A percentile compares a stretch with the other conserved stretches of the same genome.
Conservation (phyloP, 805 yeast species). For the Millerago galiae region DNA sequence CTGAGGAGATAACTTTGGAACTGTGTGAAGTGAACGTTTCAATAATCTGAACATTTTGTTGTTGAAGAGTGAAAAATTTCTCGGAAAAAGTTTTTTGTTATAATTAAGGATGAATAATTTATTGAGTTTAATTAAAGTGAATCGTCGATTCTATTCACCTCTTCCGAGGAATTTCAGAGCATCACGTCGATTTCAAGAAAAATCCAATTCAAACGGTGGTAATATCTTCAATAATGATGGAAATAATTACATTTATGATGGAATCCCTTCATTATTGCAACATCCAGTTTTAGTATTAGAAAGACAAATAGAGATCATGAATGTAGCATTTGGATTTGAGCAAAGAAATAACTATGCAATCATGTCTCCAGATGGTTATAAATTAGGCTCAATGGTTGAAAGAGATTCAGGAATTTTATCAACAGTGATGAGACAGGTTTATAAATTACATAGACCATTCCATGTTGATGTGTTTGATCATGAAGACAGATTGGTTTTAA, state of each 20-base stretch:
- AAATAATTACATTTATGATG: neutral
- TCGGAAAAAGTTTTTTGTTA: too few species aligned
- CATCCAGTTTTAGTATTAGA: conserved; percentile 87
- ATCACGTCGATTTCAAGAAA: neutral
- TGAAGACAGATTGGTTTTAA: conserved; percentile 51
- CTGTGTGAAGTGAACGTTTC: conserved; percentile 44
- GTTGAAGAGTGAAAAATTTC: neutral
- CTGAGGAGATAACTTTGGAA: conserved; percentile 43
- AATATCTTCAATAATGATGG: neutral
- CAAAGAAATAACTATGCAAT: conserved; percentile 80
- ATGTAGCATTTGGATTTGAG: conserved; percentile 81
- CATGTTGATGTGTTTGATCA: conserved; percentile 64
- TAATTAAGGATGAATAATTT: too few species aligned
- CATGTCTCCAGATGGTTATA: conserved; percentile 66
- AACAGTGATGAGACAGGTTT: conserved; percentile 74
- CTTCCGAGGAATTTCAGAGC: neutral
- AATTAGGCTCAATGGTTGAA: conserved; percentile 77
- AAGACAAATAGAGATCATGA: conserved; percentile 83
- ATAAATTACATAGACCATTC: conserved; percentile 82
- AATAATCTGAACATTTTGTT: conserved; percentile 3
- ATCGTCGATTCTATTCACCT: neutral
- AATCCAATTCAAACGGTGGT: too few species aligned
- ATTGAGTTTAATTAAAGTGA: too few species aligned
- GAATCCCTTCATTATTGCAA: neutral
- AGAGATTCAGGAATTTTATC: conserved; percentile 53